These are phyloP conservation scores for Secale cereale DNA, from an alignment of 176 grass and related monocot species.

Conservation along the genomic window DNA sequence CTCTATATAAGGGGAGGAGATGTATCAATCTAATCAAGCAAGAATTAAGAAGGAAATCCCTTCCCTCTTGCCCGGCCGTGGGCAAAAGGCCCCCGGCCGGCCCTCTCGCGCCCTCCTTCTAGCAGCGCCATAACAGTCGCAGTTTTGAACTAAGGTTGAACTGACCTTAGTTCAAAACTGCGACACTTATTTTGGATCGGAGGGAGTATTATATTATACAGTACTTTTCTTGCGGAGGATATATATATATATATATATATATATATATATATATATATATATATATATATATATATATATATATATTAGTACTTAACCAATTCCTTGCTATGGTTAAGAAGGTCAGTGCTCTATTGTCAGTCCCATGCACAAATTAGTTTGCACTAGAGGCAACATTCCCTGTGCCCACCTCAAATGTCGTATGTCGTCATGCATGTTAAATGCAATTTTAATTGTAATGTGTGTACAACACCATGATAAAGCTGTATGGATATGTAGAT, in stretches of 20 bases:
- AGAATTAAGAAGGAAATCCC: too few relatives aligned
- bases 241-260: background rate
- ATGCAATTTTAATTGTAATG: conserved; percentile 13
- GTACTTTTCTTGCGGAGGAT: background rate
- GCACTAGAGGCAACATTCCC: background rate
- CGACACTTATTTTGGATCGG: too few relatives aligned
- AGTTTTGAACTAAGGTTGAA: too few relatives aligned
- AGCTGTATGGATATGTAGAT: conserved; percentile 56
- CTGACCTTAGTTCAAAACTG: too few relatives aligned
- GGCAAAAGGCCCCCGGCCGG: too few relatives aligned
- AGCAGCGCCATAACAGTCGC: too few relatives aligned
- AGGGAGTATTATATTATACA: too few relatives aligned
- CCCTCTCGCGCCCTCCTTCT: too few relatives aligned
- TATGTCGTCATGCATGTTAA: background rate
- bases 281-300: too few relatives aligned
- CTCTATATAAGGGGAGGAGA: too few relatives aligned
- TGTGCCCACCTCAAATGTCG: background rate
- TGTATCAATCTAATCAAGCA: too few relatives aligned
- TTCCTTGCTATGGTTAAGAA: conserved; percentile 2
- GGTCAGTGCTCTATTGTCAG: conserved; percentile 12
- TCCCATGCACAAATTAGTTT: conserved; percentile 11
- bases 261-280: background rate
- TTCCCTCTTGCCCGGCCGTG: too few relatives aligned
- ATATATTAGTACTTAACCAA: background rate
- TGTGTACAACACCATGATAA: conserved; percentile 1